Evolutionary conservation across 352 stramenopile species (phyloP), one percentile per base, ranked within the genome.

Genomic region (Bremia lactucae): DNA sequence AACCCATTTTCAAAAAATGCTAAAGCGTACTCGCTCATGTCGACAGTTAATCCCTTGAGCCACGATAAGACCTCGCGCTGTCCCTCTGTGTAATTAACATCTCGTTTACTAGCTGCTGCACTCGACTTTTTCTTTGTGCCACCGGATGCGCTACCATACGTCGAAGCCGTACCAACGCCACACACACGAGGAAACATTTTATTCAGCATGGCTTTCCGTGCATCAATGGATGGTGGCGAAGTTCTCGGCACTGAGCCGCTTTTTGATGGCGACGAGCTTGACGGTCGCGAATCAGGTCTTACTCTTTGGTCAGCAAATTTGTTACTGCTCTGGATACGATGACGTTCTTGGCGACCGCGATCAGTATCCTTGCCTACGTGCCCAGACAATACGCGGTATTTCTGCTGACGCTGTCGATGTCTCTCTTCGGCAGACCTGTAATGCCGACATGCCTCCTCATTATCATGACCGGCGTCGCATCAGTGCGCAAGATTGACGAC

Each of bases 1-100:
- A 93, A 93, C 1, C 80, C 77, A 39, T 93, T 90, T 36, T 90
- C 80, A 29, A 93, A 89, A 47, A 93, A 89, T 19, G 77, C 65
- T 10, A 63, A 59, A n/a, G 67, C 73, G 46, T 93, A 93, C 36
- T 80, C 62, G 20, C 75, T 88, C 80, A 93, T 93, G 45, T 90
- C 75, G 5, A 87, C 73, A 11, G 70, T 72, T 11, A 93, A 54
- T 2, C 61, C 52, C 52, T 56, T 39, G 5, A 93, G 65, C 80
- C 80, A 93, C 39, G 74, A 66, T 3, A 93, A 13, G 6, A 93
- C 80, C 39, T 93, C 80, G 10, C 77, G 73, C 48, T 93, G 75
- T 21, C 67, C 61, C 45, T 87, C 69, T 22, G 68, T 67, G 39
- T 78, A 70, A 11, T 68, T 59, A 14, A 56, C 43, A 0, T 65